These are phyloP conservation scores for Helotiales sp. DNA, from an alignment of 2,329 filamentous ascomycete species.

Conservation along the genomic window DNA sequence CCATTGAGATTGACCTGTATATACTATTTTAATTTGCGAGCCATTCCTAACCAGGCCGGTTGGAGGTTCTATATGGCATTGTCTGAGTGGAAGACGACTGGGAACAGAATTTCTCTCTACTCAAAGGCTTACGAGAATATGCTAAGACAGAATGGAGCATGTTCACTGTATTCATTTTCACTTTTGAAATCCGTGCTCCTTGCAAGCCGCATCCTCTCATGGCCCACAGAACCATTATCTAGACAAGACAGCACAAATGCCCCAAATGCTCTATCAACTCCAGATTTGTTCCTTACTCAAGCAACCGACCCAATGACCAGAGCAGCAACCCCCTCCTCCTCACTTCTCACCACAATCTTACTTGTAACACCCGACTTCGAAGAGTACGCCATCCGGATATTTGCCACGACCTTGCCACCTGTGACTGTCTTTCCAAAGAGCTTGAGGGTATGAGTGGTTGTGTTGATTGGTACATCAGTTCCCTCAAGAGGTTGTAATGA, in stretches of 20 bases:
- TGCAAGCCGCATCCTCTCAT: constrained; percentile 12
- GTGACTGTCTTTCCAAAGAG: constrained; percentile 92
- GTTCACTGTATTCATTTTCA: not conserved
- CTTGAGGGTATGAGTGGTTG: constrained; percentile 91
- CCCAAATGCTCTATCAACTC: constrained; percentile 29
- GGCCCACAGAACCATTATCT: constrained; percentile 27
- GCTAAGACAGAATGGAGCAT: too few relatives aligned
- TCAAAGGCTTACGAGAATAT: too few relatives aligned
- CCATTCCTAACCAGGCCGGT: too few relatives aligned
- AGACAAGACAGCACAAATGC: constrained; percentile 30
- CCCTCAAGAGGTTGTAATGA: constrained; percentile 93
- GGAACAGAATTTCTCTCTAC: too few relatives aligned
- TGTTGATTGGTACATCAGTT: constrained; percentile 85
- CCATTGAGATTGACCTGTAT: too few relatives aligned
- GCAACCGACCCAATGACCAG: constrained; percentile 83
- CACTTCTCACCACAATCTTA: constrained; percentile 88
- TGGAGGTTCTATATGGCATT: too few relatives aligned
- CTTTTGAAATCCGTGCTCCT: constrained; percentile 18
- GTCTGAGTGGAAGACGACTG: too few relatives aligned
- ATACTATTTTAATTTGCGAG: too few relatives aligned
- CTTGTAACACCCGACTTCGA: constrained; percentile 92
- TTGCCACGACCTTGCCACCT: constrained; percentile 84
- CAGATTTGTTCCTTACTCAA: constrained; percentile 26
- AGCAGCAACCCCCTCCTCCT: constrained; percentile 87
- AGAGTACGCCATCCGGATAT: constrained; percentile 90